phyloP scores from a whole-genome alignment of 306 rosid species.

The Prunus persica region Prunus_persica_NCBIv2 NC_034009.1:26233501-26234000 shows the following conservation, averaged over 20 bases:
- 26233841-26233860: neutral
- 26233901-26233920: too few species aligned
- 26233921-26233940: too few species aligned
- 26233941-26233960: fast-evolving
- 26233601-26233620: too few species aligned
- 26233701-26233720: neutral
- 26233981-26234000: too few species aligned
- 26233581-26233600: too few species aligned
- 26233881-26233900: too few species aligned
- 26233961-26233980: too few species aligned
- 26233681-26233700: neutral
- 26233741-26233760: neutral
- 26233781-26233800: neutral
- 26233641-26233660: neutral
- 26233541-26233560: too few species aligned
- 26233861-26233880: neutral
- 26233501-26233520: too few species aligned
- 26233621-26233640: neutral
- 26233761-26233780: neutral
- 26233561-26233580: too few species aligned
- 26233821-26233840: neutral
- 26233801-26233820: neutral
- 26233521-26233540: neutral
- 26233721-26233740: too few species aligned
- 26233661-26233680: neutral